These are phyloP conservation scores for Leccinum disarticulatum DNA, from an alignment of 768 basidiomycete species.

Conservation along the genomic window DNA sequence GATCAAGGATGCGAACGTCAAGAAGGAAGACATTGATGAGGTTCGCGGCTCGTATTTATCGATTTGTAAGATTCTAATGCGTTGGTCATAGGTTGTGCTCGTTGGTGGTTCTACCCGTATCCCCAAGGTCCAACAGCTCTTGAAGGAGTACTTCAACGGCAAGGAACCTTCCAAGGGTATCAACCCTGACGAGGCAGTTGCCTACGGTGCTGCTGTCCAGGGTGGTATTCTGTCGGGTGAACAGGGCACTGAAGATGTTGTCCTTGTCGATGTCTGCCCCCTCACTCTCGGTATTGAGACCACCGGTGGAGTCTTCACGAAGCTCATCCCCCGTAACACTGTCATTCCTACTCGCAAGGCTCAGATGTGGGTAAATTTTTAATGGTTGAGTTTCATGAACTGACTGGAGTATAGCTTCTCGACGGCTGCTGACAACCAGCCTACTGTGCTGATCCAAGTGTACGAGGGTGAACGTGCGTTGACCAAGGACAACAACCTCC, in stretches of 20 bases:
- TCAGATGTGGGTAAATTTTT: slow-evolving; percentile 61
- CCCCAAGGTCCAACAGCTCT: slow-evolving; percentile 97
- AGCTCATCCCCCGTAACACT: slow-evolving; percentile 96
- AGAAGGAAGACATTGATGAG: slow-evolving; percentile 96
- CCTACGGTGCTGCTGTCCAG: slow-evolving; percentile 98
- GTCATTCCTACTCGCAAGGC: slow-evolving; percentile 97
- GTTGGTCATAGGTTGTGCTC: slow-evolving; percentile 62
- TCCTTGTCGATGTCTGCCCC: slow-evolving; percentile 95
- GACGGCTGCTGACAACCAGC: slow-evolving; percentile 88
- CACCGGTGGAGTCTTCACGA: slow-evolving; percentile 97
- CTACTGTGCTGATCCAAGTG: slow-evolving; percentile 95
- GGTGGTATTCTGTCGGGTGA: slow-evolving; percentile 97
- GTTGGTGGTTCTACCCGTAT: slow-evolving; percentile 99
- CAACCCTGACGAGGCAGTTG: slow-evolving; percentile 99
- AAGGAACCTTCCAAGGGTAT: slow-evolving; percentile 98
- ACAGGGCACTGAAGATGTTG: slow-evolving; percentile 84
- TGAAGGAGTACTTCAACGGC: slow-evolving; percentile 95
- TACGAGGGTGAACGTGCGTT: slow-evolving; percentile 96
- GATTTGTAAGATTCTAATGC: neutral
- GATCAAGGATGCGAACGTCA: slow-evolving; percentile 94
- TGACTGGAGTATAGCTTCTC: slow-evolving; percentile 50
- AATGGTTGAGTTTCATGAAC: neutral
- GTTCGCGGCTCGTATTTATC: slow-evolving; percentile 36
- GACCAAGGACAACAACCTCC: slow-evolving; percentile 98
- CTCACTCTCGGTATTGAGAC: slow-evolving; percentile 99